A percentile compares a stretch with the other conserved stretches of the same genome.
These are phyloP conservation scores for Microbotryum lychnidis-dioicae DNA, from an alignment of 1,284 basidiomycete species.

Conservation along the genomic window DNA sequence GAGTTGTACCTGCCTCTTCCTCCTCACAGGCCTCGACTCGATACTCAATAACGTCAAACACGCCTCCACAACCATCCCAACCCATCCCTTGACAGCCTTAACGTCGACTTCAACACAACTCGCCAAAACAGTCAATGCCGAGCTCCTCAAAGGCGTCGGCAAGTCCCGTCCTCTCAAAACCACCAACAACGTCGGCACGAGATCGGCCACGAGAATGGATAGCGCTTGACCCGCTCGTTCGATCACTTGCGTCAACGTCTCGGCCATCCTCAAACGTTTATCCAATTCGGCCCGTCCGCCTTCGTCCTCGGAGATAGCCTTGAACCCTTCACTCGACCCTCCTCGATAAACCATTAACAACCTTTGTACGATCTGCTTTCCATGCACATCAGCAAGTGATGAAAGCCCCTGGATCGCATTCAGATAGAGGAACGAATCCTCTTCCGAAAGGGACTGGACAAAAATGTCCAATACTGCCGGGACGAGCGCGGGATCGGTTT, in stretches of 20 bases:
- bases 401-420: constrained; percentile 85
- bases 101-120: constrained; percentile 60
- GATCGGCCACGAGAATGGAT: constrained; percentile 55
- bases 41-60: constrained; percentile 72
- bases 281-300: constrained; percentile 65
- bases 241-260: constrained; percentile 74
- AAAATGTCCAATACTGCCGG: constrained; percentile 74
- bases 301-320: constrained; percentile 42
- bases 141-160: constrained; percentile 67
- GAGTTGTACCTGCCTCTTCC: constrained; percentile 4
- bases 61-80: constrained; percentile 53
- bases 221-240: constrained; percentile 63
- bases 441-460: constrained; percentile 74
- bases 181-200: constrained; percentile 62
- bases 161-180: constrained; percentile 53
- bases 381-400: constrained; percentile 66
- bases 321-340: constrained; percentile 4
- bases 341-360: constrained; percentile 56
- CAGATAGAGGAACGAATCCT: constrained; percentile 90
- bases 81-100: constrained; percentile 57
- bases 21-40: constrained; percentile 43
- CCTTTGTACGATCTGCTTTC: constrained; percentile 59
- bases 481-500: constrained; percentile 53
- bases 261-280: constrained; percentile 69
- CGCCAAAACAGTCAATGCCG: constrained; percentile 70